Evolutionary conservation across 345 rosid species (phyloP).

Genomic region (Eucalyptus erythrocorys): DNA sequence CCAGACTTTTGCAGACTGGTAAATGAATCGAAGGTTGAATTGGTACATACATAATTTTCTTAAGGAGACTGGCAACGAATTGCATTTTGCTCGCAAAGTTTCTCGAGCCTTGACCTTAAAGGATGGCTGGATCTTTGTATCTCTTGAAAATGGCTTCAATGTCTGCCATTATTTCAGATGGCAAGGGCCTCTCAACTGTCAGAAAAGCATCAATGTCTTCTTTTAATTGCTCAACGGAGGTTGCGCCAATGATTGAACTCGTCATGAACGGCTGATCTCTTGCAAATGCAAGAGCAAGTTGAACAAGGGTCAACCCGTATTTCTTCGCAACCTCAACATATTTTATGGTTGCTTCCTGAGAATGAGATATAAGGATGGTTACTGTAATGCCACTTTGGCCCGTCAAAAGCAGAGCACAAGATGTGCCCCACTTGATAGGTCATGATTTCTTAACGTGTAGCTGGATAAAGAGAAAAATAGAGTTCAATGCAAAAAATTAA

Average conservation of each 20-base stretch:
- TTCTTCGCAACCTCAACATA: constrained; percentile 62
- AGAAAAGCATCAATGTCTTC: constrained; percentile 78
- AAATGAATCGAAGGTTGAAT: background rate
- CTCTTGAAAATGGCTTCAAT: constrained; percentile 54
- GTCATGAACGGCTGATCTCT: constrained; percentile 78
- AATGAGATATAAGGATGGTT: background rate
- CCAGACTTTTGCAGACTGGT: background rate
- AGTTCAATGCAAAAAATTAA: background rate
- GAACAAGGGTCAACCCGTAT: constrained; percentile 61
- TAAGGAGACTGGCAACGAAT: background rate
- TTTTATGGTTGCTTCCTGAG: constrained; percentile 61
- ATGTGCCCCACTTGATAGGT: background rate
- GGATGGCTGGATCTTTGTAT: constrained; percentile 49
- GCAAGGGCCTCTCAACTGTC: constrained; percentile 48
- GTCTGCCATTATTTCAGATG: constrained; percentile 47
- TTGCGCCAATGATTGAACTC: constrained; percentile 73
- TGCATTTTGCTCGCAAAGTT: background rate
- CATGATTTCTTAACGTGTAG: background rate
- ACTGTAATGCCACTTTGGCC: background rate
- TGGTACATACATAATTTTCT: background rate
- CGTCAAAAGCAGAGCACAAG: background rate
- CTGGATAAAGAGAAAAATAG: background rate
- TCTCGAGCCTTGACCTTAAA: background rate
- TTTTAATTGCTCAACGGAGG: constrained; percentile 62
- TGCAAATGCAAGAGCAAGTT: constrained; percentile 67